A percentile compares a stretch with the other conserved stretches of the same genome.
phyloP scores from a whole-genome alignment of 1,139 yeast species.

The Magnusiomyces ingens region DNA sequence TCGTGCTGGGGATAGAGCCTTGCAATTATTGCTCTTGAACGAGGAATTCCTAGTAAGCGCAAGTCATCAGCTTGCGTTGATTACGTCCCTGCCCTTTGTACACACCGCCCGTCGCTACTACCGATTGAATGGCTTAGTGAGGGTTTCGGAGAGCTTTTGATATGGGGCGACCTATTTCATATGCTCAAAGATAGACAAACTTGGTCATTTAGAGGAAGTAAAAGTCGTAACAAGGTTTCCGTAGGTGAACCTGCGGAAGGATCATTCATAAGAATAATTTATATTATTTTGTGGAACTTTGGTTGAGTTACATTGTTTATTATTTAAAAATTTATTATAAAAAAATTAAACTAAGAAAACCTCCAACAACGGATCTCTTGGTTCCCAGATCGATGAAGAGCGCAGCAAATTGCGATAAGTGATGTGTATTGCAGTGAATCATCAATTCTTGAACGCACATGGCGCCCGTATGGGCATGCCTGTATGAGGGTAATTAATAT shows the following conservation, averaged over 20 bases:
- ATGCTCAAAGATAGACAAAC: conserved; percentile 34
- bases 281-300: too few species aligned
- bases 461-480: too few species aligned
- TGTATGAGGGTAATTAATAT: too few species aligned
- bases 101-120: conserved; percentile 42
- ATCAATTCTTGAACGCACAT: too few species aligned
- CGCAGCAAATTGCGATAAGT: too few species aligned
- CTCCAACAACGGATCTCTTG: too few species aligned
- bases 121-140: conserved; percentile 41
- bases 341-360: too few species aligned
- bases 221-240: conserved; percentile 35
- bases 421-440: too few species aligned
- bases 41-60: conserved; percentile 37
- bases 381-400: too few species aligned
- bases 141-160: conserved; percentile 30
- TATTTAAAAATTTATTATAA: too few species aligned
- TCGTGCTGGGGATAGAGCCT: conserved; percentile 40
- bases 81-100: conserved; percentile 41
- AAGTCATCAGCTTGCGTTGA: conserved; percentile 40
- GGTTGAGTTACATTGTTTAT: too few species aligned
- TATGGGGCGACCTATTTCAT: conserved; percentile 31
- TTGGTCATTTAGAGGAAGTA: conserved; percentile 40
- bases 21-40: conserved; percentile 39
- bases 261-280: too few species aligned
- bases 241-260: background rate